These are phyloP conservation scores for Cercospora citrullina DNA, from an alignment of 2,329 filamentous ascomycete species.

Conservation along the genomic window DNA sequence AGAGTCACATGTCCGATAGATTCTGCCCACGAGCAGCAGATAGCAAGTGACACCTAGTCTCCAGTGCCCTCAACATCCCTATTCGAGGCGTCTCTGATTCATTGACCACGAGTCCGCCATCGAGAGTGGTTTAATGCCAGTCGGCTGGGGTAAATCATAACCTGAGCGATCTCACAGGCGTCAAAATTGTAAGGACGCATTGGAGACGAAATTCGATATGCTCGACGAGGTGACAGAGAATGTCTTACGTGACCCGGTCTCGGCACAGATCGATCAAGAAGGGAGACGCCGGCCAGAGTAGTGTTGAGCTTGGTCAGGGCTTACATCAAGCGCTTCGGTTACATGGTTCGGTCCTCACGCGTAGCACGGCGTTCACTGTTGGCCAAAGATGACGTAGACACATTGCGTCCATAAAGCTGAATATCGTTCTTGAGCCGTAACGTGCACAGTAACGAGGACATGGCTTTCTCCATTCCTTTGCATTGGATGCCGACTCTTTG, in stretches of 20 bases:
- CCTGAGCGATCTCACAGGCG: neutral
- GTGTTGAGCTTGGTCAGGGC: neutral
- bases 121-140: neutral
- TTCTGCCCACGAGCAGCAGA: neutral
- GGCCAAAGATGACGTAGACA: neutral
- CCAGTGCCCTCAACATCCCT: neutral
- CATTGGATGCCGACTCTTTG: neutral
- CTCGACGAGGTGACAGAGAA: neutral
- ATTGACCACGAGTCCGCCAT: neutral
- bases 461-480: neutral
- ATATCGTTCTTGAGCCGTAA: neutral
- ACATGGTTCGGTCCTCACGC: neutral
- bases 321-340: neutral
- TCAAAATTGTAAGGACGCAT: neutral
- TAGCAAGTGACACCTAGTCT: neutral
- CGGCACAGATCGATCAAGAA: neutral
- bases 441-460: neutral
- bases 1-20: neutral
- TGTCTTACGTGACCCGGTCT: neutral
- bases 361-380: neutral
- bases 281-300: neutral
- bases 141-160: neutral
- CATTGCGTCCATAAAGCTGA: neutral
- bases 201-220: too few relatives aligned
- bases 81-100: neutral